Percentiles rank a stretch among this genome's conserved stretches.
These are phyloP conservation scores for Tephrocybe sp. DNA, from an alignment of 768 basidiomycete genomes.

Conservation along the genomic window DNA sequence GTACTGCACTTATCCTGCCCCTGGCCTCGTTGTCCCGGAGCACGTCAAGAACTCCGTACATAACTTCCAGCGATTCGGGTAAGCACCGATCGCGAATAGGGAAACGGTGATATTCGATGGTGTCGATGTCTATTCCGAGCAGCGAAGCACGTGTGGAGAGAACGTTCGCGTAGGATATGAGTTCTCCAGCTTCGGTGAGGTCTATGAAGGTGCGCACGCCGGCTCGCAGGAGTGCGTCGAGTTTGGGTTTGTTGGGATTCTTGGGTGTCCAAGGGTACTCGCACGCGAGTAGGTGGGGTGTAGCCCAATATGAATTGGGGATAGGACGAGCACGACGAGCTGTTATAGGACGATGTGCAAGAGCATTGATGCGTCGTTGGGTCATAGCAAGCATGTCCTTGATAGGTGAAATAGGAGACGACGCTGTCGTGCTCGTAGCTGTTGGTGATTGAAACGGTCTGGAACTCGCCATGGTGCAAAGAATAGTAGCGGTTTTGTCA, in stretches of 20 bases:
- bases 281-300: conserved; percentile 68
- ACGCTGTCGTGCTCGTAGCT: not conserved
- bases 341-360: conserved; percentile 21
- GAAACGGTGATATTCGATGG: conserved; percentile 75
- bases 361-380: conserved; percentile 16
- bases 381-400: conserved; percentile 16
- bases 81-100: conserved; percentile 72
- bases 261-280: conserved; percentile 78
- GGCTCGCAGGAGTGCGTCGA: conserved; percentile 67
- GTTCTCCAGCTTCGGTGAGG: conserved; percentile 79
- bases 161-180: conserved; percentile 58
- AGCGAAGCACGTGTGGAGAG: conserved; percentile 51
- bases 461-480: conserved; percentile 11
- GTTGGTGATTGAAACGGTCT: conserved; percentile 5
- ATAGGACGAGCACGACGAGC: conserved; percentile 50
- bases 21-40: conserved; percentile 57
- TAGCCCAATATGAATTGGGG: conserved; percentile 87
- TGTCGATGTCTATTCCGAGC: conserved; percentile 50
- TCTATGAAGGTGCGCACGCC: conserved; percentile 83
- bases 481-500: not conserved
- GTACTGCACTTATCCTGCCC: conserved; percentile 66
- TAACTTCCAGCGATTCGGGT: conserved; percentile 56
- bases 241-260: conserved; percentile 57
- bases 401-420: not conserved
- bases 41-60: conserved; percentile 57